Evolutionary conservation across 176 grass and related monocot genomes (phyloP), one percentile per base, ranked within the genome.

Genomic region (Carex parvula): DNA sequence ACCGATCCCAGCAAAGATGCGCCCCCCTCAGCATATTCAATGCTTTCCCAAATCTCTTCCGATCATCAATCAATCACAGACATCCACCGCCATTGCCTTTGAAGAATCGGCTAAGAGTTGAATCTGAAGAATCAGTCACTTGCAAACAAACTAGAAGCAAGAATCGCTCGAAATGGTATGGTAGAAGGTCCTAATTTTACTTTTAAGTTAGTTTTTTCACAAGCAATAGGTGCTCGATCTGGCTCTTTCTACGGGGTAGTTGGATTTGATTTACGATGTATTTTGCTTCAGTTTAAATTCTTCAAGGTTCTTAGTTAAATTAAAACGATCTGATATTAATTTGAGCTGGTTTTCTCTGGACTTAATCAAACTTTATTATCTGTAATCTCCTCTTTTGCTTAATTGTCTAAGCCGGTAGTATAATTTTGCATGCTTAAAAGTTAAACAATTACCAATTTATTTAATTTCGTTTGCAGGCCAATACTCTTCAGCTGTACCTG

Each of bases 401-500:
- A 20, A 8, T 60, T 20, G 17, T 60, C 57, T 60, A 8, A 60
- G 6, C 18, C 8, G 18, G 3, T 20, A n/a, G 17, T 20, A 1
- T 20, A 3, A 16, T 60, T 60, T 60, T 8, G 1, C 17, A 4
- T 20, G n/a, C 3, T 60, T 60, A 2, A 60, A 4, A 60, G 15
- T 60, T 60, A 17, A 3, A n/a, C 57, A 17, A 60, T 20, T 20
- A 20, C 18, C 57, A 20, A 18, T 60, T 68, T 33, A 64, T 63
- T 84, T 5, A 46, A 63, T 80, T 52, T 84, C 76, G 12, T 58
- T 84, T 33, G 58, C 50, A 97, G 92, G 92, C 94, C 15, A 94
- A 90, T 84, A 83, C 92, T 15, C 83, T 97, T 76, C 85, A 92
- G 4, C 68, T 94, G 84, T 98, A 98, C 71, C 90, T 98, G 35